phyloP scores from a whole-genome alignment of 2,329 filamentous ascomycete species.

The Talaromyces sp. region DNA sequence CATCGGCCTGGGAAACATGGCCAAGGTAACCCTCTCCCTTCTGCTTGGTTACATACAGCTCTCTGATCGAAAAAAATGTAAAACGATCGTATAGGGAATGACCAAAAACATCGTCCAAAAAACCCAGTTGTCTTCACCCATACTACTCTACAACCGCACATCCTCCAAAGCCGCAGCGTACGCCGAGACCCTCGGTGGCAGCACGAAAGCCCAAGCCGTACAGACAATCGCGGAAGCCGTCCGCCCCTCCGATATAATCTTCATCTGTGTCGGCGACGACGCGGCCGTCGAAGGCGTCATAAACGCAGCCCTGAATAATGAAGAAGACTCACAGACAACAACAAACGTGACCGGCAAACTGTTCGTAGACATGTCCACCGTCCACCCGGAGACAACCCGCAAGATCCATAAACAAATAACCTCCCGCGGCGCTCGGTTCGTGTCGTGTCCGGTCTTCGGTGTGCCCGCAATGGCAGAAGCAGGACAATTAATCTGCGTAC shows the following conservation, averaged over 20 bases:
- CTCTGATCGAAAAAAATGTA: too few species aligned
- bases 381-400: slow-evolving; percentile 76
- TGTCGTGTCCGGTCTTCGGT: slow-evolving; percentile 59
- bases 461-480: slow-evolving; percentile 47
- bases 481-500: slow-evolving; percentile 67
- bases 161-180: slow-evolving; percentile 60
- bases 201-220: slow-evolving; percentile 57
- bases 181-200: slow-evolving; percentile 49
- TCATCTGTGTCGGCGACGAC: slow-evolving; percentile 76
- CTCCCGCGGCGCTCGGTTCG: slow-evolving; percentile 63
- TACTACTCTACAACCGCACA: slow-evolving; percentile 79
- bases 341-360: slow-evolving; percentile 65
- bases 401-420: slow-evolving; percentile 55
- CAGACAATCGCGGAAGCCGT: slow-evolving; percentile 62
- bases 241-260: slow-evolving; percentile 67
- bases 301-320: slow-evolving; percentile 48
- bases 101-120: slow-evolving; percentile 77
- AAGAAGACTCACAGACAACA: slow-evolving; percentile 14
- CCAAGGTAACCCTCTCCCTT: slow-evolving; percentile 18
- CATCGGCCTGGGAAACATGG: slow-evolving; percentile 26
- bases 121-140: slow-evolving; percentile 62
- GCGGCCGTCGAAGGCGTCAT: slow-evolving; percentile 62
- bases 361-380: slow-evolving; percentile 81
- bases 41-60: not conserved
- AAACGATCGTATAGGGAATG: slow-evolving; percentile 77